A percentile compares a stretch with the other conserved stretches of the same genome.
Conservation (phyloP, 2,329 filamentous ascomycete genomes). For the Colletotrichum nymphaeae region DNA sequence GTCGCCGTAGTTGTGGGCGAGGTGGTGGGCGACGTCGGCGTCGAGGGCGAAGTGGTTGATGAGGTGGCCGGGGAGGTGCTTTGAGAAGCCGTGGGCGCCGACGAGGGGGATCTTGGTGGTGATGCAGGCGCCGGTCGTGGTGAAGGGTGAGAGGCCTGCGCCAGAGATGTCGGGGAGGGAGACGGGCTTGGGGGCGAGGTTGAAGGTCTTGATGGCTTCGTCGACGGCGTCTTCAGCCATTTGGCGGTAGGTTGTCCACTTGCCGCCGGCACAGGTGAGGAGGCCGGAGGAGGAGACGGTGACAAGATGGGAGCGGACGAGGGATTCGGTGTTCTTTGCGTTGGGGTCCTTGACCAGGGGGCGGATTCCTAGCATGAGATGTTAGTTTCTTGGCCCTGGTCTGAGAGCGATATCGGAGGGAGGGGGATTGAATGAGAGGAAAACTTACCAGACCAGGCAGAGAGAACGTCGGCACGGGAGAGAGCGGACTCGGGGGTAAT, state of each 20-base stretch:
- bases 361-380: conserved; percentile 64
- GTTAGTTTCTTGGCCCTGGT: not conserved
- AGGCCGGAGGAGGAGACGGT: conserved; percentile 80
- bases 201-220: conserved; percentile 76
- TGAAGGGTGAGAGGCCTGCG: conserved; percentile 56
- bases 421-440: not conserved
- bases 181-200: conserved; percentile 64
- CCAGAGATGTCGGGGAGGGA: conserved; percentile 74
- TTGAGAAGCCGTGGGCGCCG: conserved; percentile 78
- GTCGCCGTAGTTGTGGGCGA: conserved; percentile 56
- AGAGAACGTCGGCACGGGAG: conserved; percentile 79
- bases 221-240: conserved; percentile 91
- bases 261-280: conserved; percentile 84
- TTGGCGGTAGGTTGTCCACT: conserved; percentile 90
- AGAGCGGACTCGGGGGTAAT: conserved; percentile 81
- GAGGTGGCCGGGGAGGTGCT: conserved; percentile 47
- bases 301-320: conserved; percentile 85
- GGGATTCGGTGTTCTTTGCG: conserved; percentile 83
- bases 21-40: conserved; percentile 53
- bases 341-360: conserved; percentile 85
- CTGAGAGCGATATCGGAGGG: not conserved
- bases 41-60: conserved; percentile 47
- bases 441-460: conserved; percentile 79
- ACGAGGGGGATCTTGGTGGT: conserved; percentile 80
- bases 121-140: conserved; percentile 78